These are phyloP conservation scores for Gymnopilus junonius DNA, from an alignment of 768 basidiomycete genomes.

Conservation along the genomic window DNA sequence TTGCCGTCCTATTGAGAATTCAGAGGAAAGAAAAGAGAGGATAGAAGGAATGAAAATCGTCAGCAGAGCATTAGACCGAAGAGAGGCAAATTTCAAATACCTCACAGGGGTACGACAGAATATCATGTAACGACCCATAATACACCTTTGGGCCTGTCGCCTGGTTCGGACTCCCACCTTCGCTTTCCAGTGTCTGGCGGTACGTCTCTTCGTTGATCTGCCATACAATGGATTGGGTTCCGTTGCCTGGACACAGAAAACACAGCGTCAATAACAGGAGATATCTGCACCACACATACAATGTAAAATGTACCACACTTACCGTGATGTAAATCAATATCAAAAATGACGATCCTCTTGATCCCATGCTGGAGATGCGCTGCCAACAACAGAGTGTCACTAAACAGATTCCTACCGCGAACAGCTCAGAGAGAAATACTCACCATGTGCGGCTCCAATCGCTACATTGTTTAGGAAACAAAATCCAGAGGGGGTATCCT, in stretches of 20 bases:
- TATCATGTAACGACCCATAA: conserved; percentile 94
- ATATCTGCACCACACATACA: too few relatives aligned
- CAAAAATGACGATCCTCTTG: conserved; percentile 82
- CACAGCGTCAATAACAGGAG: not conserved
- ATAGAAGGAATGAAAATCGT: too few relatives aligned
- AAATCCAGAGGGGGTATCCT: conserved; percentile 89
- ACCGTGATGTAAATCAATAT: conserved; percentile 94
- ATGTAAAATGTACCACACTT: not conserved
- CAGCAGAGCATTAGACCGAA: not conserved
- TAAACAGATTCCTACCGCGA: not conserved
- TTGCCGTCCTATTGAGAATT: conserved; percentile 73
- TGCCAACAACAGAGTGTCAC: conserved; percentile 29
- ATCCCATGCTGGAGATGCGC: conserved; percentile 83
- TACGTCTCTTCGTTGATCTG: conserved; percentile 90
- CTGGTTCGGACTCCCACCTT: conserved; percentile 37
- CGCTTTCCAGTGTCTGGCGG: conserved; percentile 63
- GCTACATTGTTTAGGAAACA: conserved; percentile 96
- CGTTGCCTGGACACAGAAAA: conserved; percentile 67
- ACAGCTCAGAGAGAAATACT: conserved; percentile 15
- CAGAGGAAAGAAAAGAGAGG: not conserved
- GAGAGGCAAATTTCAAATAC: conserved; percentile 39
- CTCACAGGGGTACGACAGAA: conserved; percentile 92
- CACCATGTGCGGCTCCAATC: conserved; percentile 90
- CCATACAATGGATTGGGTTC: conserved; percentile 92
- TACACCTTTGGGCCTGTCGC: conserved; percentile 66